These are phyloP conservation scores for Epichloe festucae DNA, from an alignment of 2,329 filamentous ascomycete species.

Conservation along the genomic window DNA sequence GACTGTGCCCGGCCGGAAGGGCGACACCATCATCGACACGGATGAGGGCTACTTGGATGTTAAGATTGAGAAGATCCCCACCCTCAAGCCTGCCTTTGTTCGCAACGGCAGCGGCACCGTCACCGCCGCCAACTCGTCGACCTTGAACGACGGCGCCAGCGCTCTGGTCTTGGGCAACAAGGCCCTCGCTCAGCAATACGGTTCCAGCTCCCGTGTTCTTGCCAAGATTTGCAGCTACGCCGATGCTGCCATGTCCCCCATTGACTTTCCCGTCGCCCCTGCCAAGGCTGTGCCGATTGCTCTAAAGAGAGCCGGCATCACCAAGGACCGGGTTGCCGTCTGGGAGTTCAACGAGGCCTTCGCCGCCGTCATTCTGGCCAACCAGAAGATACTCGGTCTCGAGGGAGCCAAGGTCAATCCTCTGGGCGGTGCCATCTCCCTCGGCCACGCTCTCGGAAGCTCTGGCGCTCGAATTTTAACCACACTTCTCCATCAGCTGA, in stretches of 20 bases:
- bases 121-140: conserved; percentile 88
- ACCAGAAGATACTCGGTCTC: conserved; percentile 80
- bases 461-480: conserved; percentile 85
- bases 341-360: conserved; percentile 99
- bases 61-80: conserved; percentile 74
- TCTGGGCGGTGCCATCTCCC: conserved; percentile 78
- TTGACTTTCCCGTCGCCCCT: conserved; percentile 91
- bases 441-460: conserved; percentile 86
- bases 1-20: conserved; percentile 72
- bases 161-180: conserved; percentile 77
- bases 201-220: conserved; percentile 64
- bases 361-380: conserved; percentile 87
- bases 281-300: conserved; percentile 86
- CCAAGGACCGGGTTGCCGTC: conserved; percentile 77
- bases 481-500: conserved; percentile 80
- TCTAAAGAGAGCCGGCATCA: conserved; percentile 77
- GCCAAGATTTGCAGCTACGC: conserved; percentile 75
- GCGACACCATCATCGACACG: conserved; percentile 61
- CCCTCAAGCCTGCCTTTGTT: conserved; percentile 83
- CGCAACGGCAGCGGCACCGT: conserved; percentile 77
- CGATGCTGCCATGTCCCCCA: conserved; percentile 77
- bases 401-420: conserved; percentile 72
- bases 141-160: conserved; percentile 87
- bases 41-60: conserved; percentile 86
- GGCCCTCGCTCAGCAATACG: conserved; percentile 69